Conservation (phyloP, 345 rosid genomes). For the Zanthoxylum bungeanum region DNA sequence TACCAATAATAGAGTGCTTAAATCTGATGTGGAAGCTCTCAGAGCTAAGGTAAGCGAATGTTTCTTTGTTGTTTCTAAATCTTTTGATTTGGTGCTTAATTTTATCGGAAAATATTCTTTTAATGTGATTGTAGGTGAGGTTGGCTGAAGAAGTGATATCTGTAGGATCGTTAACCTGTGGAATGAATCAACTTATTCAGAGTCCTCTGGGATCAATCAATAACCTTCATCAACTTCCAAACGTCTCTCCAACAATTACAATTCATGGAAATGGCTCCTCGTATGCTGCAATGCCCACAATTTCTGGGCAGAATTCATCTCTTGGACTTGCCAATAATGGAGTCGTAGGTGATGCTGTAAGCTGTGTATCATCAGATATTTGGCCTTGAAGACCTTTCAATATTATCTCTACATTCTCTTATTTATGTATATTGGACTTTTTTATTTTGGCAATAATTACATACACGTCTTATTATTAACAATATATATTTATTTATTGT, state of each 20-base stretch:
- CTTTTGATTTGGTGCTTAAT: no score
- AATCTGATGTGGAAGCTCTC: constrained; percentile 72
- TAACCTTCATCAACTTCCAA: constrained; percentile 30
- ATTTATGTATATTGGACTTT: no score
- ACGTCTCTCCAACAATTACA: constrained; percentile 56
- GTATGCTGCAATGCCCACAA: constrained; percentile 27
- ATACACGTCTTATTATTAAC: no score
- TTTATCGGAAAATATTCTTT: no score
- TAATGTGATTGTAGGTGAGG: constrained; percentile 55
- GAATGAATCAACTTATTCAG: constrained; percentile 60
- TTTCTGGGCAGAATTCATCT: constrained; percentile 25
- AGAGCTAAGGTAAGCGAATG: constrained; percentile 83
- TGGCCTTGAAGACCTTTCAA: constrained; percentile 38
- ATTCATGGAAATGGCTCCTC: constrained; percentile 39
- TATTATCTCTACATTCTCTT: no score
- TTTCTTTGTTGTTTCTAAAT: no score
- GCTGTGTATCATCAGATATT: constrained; percentile 54
- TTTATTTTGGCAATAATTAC: no score
- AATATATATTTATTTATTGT: no score
- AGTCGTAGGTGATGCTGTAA: constrained; percentile 49
- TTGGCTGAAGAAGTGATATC: constrained; percentile 70
- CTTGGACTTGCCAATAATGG: constrained; percentile 22
- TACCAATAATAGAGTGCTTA: constrained; percentile 63
- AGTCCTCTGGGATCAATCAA: constrained; percentile 33
- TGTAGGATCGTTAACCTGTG: constrained; percentile 50